Base-by-base conservation (phyloP, 768 basidiomycete species). In the Tylopilus felleus region DNA sequence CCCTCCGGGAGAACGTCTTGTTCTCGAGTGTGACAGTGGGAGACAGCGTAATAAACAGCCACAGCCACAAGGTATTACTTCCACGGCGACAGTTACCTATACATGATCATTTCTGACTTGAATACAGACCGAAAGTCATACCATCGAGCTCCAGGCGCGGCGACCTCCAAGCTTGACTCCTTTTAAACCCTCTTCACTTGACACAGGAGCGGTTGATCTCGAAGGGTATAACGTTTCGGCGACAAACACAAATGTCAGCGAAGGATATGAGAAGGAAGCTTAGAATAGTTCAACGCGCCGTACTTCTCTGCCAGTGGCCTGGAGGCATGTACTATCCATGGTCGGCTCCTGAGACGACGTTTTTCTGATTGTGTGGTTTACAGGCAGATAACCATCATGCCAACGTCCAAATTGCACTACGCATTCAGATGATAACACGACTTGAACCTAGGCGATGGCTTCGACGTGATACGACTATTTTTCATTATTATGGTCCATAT, bases 1-100 rank as follows among this genome's bases (percentile, higher is more conserved):
- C 55, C 4, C 0, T 4, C 1, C 52, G 42, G 8, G 56, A 54
- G 8, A 61, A 61, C 25, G n/a, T 58, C 27, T 29, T 61, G 3
- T 61, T 61, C 21, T 25, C 46, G 16, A 25, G n/a, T 3, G n/a
- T 14, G 9, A n/a, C 21, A 7, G 14, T n/a, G 12, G 39, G 31
- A 28, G 50, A 42, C 16, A 33, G 6, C 28, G n/a, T 45, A 27
- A 1, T 27, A 23, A 25, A 45, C 16, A 41, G 38, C 22, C 58
- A 45, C 16, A 41, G 38, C 22, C 58, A 60, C 33, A 33, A 33
- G 52, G 59, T 60, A 47, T 12, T 25, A 14, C 4, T 43, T 27
- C 17, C 28, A n/a, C 33, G 10, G 4, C 13, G 2, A 41, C 33
- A n/a, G 1, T 5, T n/a, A 17, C 7, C 8, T 3, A 10, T 22